Evolutionary conservation across 2,329 filamentous ascomycete genomes (phyloP).

Genomic region (Pseudopyricularia javanii): DNA sequence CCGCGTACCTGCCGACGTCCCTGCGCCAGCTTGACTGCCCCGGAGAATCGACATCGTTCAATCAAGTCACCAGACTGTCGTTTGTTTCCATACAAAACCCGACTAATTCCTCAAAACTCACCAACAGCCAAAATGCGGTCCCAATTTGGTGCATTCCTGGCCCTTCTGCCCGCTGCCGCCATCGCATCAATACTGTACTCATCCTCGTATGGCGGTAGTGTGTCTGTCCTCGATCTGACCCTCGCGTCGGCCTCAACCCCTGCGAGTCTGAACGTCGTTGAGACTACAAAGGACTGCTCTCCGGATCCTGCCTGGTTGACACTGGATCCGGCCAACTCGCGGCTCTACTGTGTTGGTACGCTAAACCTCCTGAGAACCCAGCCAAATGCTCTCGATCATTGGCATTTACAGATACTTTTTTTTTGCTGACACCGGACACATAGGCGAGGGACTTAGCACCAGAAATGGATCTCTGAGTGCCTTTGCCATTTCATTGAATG

Average conservation of each 20-base stretch:
- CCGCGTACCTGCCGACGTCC: too few species aligned
- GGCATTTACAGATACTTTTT: too few species aligned
- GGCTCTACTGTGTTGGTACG: conserved; percentile 38
- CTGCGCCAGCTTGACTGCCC: too few species aligned
- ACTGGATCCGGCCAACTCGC: conserved; percentile 32
- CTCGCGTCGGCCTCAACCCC: conserved; percentile 4
- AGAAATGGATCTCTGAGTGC: conserved; percentile 35
- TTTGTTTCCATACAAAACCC: too few species aligned
- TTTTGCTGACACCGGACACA: not conserved
- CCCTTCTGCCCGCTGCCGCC: conserved; percentile 7
- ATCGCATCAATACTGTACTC: conserved; percentile 29
- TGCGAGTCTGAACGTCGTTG: conserved; percentile 25
- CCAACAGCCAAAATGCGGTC: conserved; percentile 2
- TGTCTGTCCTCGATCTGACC: conserved; percentile 34
- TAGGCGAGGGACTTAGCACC: conserved; percentile 38
- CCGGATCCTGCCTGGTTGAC: conserved; percentile 48
- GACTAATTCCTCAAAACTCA: too few species aligned
- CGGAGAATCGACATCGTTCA: too few species aligned
- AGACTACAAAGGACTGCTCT: conserved; percentile 33
- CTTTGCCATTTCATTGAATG: conserved; percentile 23
- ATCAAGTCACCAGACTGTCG: too few species aligned
- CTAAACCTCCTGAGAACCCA: too few species aligned
- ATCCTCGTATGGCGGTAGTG: conserved; percentile 32
- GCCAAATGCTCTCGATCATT: too few species aligned
- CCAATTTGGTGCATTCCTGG: conserved; percentile 4